Evolutionary conservation across 1,139 yeast species (phyloP).

Genomic region (Yamadazyma buinensis): DNA sequence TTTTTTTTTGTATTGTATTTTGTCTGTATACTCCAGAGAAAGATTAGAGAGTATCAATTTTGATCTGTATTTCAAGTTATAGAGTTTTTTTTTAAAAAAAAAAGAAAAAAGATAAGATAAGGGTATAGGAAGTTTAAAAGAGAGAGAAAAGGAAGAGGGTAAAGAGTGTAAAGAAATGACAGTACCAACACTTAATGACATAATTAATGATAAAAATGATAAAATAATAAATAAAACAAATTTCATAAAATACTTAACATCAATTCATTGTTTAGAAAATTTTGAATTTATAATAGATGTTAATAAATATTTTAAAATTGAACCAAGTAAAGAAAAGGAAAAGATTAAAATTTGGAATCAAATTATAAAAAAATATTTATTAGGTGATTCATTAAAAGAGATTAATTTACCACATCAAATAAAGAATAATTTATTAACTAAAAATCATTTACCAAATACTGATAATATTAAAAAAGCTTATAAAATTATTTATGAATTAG

Average conservation of each 20-base stretch:
- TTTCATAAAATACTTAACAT: slow-evolving; percentile 24
- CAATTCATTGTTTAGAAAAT: slow-evolving; percentile 36
- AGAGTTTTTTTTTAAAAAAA: no score
- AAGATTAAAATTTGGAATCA: slow-evolving; percentile 20
- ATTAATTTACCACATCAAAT: slow-evolving; percentile 29
- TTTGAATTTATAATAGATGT: slow-evolving; percentile 32
- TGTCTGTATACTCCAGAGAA: no score
- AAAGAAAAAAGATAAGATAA: no score
- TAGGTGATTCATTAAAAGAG: slow-evolving; percentile 28
- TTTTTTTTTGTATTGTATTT: no score
- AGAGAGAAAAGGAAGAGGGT: no score
- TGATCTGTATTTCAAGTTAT: no score
- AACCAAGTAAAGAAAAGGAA: slow-evolving; percentile 14
- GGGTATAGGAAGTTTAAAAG: no score
- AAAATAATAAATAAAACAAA: slow-evolving; percentile 18
- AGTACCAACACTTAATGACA: slow-evolving; percentile 17
- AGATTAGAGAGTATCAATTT: no score
- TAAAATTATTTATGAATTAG: slow-evolving; percentile 28
- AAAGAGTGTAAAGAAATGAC: neutral
- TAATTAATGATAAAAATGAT: slow-evolving; percentile 15
- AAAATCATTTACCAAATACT: slow-evolving; percentile 13
- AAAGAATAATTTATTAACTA: slow-evolving; percentile 13
- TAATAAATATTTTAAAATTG: slow-evolving; percentile 19
- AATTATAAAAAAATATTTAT: slow-evolving; percentile 23
- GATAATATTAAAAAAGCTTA: slow-evolving; percentile 17